phyloP scores from a whole-genome alignment of 2,329 filamentous ascomycete species.

The Botrytis cinerea region DNA sequence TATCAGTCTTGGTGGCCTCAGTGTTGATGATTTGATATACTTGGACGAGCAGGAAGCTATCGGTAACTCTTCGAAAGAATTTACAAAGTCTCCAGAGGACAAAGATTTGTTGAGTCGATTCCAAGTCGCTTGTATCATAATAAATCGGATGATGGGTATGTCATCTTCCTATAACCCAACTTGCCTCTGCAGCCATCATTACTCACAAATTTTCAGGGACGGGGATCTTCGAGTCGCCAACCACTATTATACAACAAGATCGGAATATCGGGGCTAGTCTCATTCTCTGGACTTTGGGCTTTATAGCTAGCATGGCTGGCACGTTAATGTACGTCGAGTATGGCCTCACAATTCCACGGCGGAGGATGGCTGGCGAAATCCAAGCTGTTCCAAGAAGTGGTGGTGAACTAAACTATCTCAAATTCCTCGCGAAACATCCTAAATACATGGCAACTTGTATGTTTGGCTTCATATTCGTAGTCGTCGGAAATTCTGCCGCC shows the following conservation, averaged over 20 bases:
- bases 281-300: slow-evolving; percentile 55
- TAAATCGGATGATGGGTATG: slow-evolving; percentile 24
- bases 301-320: slow-evolving; percentile 36
- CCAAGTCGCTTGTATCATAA: slow-evolving; percentile 19
- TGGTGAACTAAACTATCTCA: slow-evolving; percentile 50
- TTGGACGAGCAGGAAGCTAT: neutral
- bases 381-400: slow-evolving; percentile 48
- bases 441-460: slow-evolving; percentile 42
- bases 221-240: slow-evolving; percentile 50
- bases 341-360: slow-evolving; percentile 51
- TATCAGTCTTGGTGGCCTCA: slow-evolving; percentile 11
- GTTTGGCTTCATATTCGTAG: slow-evolving; percentile 41
- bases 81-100: slow-evolving; percentile 1
- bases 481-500: slow-evolving; percentile 53
- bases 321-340: slow-evolving; percentile 47
- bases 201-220: slow-evolving; percentile 27
- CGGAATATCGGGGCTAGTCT: slow-evolving; percentile 56
- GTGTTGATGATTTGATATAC: neutral
- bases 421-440: neutral
- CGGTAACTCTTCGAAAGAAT: slow-evolving; percentile 8
- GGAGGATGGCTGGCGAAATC: slow-evolving; percentile 44
- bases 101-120: slow-evolving; percentile 21
- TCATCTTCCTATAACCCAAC: too few relatives aligned
- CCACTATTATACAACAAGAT: slow-evolving; percentile 49
- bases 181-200: neutral